A percentile compares a stretch with the other conserved stretches of the same genome.
phyloP scores from a whole-genome alignment of 2,329 filamentous ascomycete genomes.

The Penicillium hesseltinei region DNA sequence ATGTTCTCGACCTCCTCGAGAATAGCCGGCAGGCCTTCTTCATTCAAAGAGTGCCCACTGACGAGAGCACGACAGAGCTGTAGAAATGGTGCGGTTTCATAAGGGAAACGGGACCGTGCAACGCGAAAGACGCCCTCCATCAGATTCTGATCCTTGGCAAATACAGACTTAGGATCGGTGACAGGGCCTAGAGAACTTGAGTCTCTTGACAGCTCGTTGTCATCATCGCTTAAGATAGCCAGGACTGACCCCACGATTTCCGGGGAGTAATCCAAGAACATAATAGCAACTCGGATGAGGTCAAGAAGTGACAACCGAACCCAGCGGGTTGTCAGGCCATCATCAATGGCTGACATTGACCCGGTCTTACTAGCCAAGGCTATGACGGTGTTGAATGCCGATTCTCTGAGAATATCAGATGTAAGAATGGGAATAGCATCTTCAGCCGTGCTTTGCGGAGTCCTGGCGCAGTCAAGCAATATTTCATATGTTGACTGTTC shows the following conservation, averaged over 20 bases:
- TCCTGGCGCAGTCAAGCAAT: slow-evolving; percentile 46
- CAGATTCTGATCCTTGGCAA: slow-evolving; percentile 58
- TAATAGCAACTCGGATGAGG: slow-evolving; percentile 65
- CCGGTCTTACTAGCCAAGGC: slow-evolving; percentile 46
- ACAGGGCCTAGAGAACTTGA: slow-evolving; percentile 17
- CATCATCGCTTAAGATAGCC: slow-evolving; percentile 57
- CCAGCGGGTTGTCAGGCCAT: slow-evolving; percentile 58
- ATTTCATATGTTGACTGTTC: slow-evolving; percentile 49
- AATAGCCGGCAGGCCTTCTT: slow-evolving; percentile 54
- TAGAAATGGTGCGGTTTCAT: slow-evolving; percentile 77
- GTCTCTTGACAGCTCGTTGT: slow-evolving; percentile 20
- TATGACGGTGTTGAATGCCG: slow-evolving; percentile 51
- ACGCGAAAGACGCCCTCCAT: slow-evolving; percentile 62
- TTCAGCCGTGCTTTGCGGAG: slow-evolving; percentile 39
- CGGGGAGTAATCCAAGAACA: slow-evolving; percentile 68
- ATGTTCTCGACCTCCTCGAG: slow-evolving; percentile 66
- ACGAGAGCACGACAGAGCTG: slow-evolving; percentile 67
- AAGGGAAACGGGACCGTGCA: slow-evolving; percentile 76
- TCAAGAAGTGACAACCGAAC: slow-evolving; percentile 67
- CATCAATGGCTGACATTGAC: slow-evolving; percentile 49
- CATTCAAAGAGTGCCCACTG: slow-evolving; percentile 43
- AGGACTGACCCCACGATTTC: slow-evolving; percentile 68
- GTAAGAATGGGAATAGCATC: slow-evolving; percentile 51
- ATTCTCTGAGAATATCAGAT: slow-evolving; percentile 45
- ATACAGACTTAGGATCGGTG: slow-evolving; percentile 48